A percentile compares a stretch with the other conserved stretches of the same genome.
phyloP scores from a whole-genome alignment of 441 rosid species.

The Rhodomyrtus psidioides region DNA sequence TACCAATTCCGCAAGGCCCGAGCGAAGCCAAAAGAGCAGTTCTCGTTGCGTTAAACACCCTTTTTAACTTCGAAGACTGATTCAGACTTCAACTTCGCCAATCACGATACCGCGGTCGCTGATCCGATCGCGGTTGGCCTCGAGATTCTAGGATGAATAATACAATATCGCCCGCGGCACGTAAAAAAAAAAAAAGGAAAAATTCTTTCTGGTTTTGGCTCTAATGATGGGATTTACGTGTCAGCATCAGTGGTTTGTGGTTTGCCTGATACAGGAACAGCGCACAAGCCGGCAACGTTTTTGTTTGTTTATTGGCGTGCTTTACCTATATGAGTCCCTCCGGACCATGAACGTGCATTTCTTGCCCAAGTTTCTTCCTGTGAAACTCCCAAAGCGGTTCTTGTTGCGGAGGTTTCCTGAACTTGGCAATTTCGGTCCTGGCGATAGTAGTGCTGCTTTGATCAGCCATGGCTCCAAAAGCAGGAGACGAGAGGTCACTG shows the following conservation, averaged over 20 bases:
- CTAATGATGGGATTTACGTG: neutral
- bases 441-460: neutral
- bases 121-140: neutral
- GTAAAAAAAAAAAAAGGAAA: neutral
- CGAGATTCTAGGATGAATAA: neutral
- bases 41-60: neutral
- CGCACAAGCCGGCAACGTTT: neutral
- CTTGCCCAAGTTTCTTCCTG: neutral
- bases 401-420: neutral
- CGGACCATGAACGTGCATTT: neutral
- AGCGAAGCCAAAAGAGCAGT: neutral
- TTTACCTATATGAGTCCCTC: neutral
- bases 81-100: neutral
- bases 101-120: neutral
- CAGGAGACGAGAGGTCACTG: slow-evolving; percentile 17
- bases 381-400: neutral
- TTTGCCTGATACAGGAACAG: neutral
- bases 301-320: neutral
- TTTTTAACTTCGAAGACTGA: neutral
- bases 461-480: slow-evolving; percentile 9
- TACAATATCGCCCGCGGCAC: neutral
- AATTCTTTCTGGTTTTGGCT: neutral
- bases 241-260: neutral
- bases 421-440: neutral
- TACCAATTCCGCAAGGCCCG: neutral